phyloP scores from a whole-genome alignment of 805 yeast species.

The Wickerhamiella azymoides region DNA sequence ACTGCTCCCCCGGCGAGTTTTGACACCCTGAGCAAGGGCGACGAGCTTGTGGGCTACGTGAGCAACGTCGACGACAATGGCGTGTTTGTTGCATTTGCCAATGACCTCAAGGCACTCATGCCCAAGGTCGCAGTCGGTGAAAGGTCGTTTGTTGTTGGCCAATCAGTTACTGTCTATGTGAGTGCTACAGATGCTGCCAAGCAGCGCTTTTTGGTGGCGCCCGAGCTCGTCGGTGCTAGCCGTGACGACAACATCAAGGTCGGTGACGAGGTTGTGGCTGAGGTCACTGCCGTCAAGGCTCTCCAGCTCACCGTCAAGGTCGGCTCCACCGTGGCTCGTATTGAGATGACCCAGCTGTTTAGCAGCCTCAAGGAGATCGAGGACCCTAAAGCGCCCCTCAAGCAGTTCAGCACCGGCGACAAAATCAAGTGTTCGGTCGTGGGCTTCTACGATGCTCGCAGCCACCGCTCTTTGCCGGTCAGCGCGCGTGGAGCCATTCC shows the following conservation, averaged over 20 bases:
- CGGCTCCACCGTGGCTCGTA: conserved; percentile 70
- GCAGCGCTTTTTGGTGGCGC: conserved; percentile 54
- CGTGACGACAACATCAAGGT: conserved; percentile 40
- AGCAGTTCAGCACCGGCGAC: conserved; percentile 44
- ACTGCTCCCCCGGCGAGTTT: conserved; percentile 50
- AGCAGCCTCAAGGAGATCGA: conserved; percentile 39
- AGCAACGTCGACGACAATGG: conserved; percentile 56
- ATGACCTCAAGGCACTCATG: conserved; percentile 68
- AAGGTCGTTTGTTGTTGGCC: conserved; percentile 44
- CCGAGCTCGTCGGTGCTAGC: conserved; percentile 25
- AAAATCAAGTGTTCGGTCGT: conserved; percentile 48
- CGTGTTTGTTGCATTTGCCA: conserved; percentile 69
- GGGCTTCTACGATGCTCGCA: conserved; percentile 63
- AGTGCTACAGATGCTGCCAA: conserved; percentile 54
- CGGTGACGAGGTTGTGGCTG: conserved; percentile 50
- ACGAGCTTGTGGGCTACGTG: conserved; percentile 66
- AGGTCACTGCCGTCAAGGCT: conserved; percentile 47
- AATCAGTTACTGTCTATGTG: conserved; percentile 58
- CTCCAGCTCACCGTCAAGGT: conserved; percentile 62
- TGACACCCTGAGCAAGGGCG: conserved; percentile 50
- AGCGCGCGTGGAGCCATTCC: conserved; percentile 47
- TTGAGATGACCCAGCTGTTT: conserved; percentile 62
- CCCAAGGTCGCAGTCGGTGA: conserved; percentile 46
- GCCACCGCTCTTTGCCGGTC: conserved; percentile 52
- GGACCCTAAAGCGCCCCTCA: conserved; percentile 44